phyloP scores from a whole-genome alignment of 202 grass and related monocot species.

The Digitaria exilis region DNA sequence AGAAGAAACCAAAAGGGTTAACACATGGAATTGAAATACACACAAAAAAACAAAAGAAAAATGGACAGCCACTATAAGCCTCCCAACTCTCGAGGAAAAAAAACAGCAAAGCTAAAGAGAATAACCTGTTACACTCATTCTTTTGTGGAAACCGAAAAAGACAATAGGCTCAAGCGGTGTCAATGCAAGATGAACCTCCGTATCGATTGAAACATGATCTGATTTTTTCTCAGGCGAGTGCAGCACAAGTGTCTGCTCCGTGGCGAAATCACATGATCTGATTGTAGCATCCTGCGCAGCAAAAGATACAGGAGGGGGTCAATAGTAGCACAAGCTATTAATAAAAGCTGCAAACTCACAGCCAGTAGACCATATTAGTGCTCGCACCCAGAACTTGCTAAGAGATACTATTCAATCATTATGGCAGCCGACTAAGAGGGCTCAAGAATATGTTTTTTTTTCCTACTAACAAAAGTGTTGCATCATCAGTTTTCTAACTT shows the following conservation, averaged over 20 bases:
- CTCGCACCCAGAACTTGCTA: neutral
- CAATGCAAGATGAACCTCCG: constrained; percentile 92
- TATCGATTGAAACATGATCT: constrained; percentile 79
- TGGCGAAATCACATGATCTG: constrained; percentile 91
- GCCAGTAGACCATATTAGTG: neutral
- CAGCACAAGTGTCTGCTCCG: constrained; percentile 91
- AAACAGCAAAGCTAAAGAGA: constrained; percentile 21
- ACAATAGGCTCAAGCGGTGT: constrained; percentile 91
- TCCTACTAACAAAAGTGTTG: neutral
- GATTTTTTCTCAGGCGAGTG: constrained; percentile 89
- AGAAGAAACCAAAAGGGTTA: constrained; percentile 46
- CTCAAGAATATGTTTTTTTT: neutral
- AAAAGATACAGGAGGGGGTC: constrained; percentile 21
- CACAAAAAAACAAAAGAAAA: constrained; percentile 11
- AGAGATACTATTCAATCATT: neutral
- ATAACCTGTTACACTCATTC: constrained; percentile 98
- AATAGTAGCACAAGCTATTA: constrained; percentile 5
- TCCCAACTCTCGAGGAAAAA: neutral
- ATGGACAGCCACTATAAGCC: neutral
- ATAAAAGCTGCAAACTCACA: constrained; percentile 14
- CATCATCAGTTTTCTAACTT: constrained; percentile 13
- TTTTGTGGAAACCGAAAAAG: constrained; percentile 93
- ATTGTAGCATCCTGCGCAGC: constrained; percentile 87
- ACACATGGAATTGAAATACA: constrained; percentile 20
- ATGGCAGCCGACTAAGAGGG: constrained; percentile 4